Evolutionary conservation across 202 grass and related monocot genomes (phyloP).

Genomic region (Sporobolus alterniflorus): DNA sequence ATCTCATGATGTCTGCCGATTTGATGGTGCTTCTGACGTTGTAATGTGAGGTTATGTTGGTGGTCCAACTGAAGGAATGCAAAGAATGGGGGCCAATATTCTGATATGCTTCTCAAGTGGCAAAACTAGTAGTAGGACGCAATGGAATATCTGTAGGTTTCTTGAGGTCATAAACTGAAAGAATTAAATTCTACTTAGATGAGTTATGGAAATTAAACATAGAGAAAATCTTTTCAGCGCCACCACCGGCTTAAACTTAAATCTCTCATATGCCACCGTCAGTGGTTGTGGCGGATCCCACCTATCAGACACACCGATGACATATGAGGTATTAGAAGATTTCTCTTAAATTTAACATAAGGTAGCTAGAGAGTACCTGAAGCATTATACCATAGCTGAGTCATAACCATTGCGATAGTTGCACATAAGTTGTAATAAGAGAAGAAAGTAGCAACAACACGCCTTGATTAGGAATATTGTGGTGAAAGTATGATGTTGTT

Average conservation of each 20-base stretch:
- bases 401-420: neutral
- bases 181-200: neutral
- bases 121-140: neutral
- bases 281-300: too few species aligned
- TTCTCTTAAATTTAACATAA: too few species aligned
- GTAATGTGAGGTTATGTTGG: conserved; percentile 34
- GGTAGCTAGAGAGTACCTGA: too few species aligned
- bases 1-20: conserved; percentile 11
- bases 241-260: too few species aligned
- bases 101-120: conserved; percentile 36
- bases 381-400: neutral
- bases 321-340: too few species aligned
- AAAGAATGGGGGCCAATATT: conserved; percentile 32
- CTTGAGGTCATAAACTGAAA: conserved; percentile 23
- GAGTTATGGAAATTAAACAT: too few species aligned
- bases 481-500: neutral
- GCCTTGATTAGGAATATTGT: too few species aligned
- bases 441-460: neutral
- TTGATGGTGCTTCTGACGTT: conserved; percentile 46
- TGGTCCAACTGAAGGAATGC: conserved; percentile 40
- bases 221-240: too few species aligned
- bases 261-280: too few species aligned
- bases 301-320: too few species aligned
- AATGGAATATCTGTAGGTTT: conserved; percentile 15
- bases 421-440: neutral